Conservation (phyloP, 2,329 filamentous ascomycete genomes). For the Cordyceps pruinosa region DNA sequence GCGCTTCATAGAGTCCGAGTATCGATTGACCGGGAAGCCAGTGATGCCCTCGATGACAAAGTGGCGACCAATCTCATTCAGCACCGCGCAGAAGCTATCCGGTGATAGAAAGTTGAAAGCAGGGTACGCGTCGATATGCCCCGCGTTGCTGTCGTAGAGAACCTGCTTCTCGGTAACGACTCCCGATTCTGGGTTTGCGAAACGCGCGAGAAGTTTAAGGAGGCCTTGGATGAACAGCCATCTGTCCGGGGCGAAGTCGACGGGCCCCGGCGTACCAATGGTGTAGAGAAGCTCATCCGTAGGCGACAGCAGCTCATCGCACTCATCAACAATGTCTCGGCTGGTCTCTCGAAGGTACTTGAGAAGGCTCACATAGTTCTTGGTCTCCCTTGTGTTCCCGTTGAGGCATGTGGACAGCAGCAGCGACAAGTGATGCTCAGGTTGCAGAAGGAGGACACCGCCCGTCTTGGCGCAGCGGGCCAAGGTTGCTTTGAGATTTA, state of each 20-base stretch:
- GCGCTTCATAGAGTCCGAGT: slow-evolving; percentile 16
- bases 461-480: slow-evolving; percentile 40
- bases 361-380: slow-evolving; percentile 33
- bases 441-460: slow-evolving; percentile 54
- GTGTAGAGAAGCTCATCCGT: slow-evolving; percentile 60
- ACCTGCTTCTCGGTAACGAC: background rate
- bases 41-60: slow-evolving; percentile 24
- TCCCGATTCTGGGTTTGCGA: background rate
- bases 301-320: slow-evolving; percentile 55
- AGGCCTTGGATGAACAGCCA: slow-evolving; percentile 47
- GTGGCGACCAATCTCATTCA: slow-evolving; percentile 29
- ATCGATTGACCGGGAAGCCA: slow-evolving; percentile 35
- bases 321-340: slow-evolving; percentile 57
- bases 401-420: slow-evolving; percentile 47
- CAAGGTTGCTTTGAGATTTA: slow-evolving; percentile 31
- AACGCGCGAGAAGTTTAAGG: background rate
- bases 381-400: slow-evolving; percentile 21
- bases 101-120: background rate
- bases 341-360: slow-evolving; percentile 35
- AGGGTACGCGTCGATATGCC: background rate
- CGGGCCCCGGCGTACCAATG: slow-evolving; percentile 42
- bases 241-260: slow-evolving; percentile 47
- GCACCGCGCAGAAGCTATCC: slow-evolving; percentile 1
- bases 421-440: slow-evolving; percentile 58
- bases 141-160: background rate